Evolutionary conservation across 2,329 filamentous ascomycete genomes (phyloP), one percentile per base, ranked within the genome.

Genomic region (Pseudogymnoascus destructans): DNA sequence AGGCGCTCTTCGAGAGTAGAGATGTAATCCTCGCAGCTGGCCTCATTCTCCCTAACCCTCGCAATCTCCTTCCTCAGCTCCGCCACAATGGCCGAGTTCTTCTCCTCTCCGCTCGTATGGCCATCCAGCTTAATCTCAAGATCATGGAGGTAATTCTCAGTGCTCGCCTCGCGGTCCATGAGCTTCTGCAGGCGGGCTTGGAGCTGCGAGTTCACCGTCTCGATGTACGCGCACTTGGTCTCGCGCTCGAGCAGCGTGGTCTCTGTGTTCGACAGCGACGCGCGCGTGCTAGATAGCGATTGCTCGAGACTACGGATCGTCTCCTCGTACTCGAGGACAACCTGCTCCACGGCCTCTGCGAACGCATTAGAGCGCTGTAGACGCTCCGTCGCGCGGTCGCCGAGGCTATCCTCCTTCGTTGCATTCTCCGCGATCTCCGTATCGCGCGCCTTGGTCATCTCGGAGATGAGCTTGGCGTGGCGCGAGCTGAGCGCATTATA

Each of bases 241-340:
- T 98, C 93, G 70, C 87, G 93, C 70, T 98, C 95, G 2, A 97
- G 77, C 21, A 98, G 77, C 59, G 76, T 86, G 58, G 90, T 93
- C 70, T 98, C 95, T 0, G 87, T 91, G 63, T 76, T 85, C 9
- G 93, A 86, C 25, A 98, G 77, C 0, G 88, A 89, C 32, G 87
- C 79, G 59, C 93, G 82, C 1, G 93, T 97, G 67, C 84, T 93
- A 0, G 91, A 91, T 11, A 98, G 80, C 1, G 91, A 96, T 56
- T 90, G 84, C 71, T 98, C 93, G 13, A 98, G 79, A 57, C 82
- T 86, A 70, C 97, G 91, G 55, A 98, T 98, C 0, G 95, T 98
- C 77, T 95, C 97, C 71, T 98, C 95, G 69, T 98, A 98, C 72
- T 98, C 93, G 55, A 97, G 75, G 2, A 98, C 89, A 19, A 98